Evolutionary conservation across 2,329 filamentous ascomycete species (phyloP), one percentile per base, ranked within the genome.

Genomic region (Decorospora gaudefroyi): DNA sequence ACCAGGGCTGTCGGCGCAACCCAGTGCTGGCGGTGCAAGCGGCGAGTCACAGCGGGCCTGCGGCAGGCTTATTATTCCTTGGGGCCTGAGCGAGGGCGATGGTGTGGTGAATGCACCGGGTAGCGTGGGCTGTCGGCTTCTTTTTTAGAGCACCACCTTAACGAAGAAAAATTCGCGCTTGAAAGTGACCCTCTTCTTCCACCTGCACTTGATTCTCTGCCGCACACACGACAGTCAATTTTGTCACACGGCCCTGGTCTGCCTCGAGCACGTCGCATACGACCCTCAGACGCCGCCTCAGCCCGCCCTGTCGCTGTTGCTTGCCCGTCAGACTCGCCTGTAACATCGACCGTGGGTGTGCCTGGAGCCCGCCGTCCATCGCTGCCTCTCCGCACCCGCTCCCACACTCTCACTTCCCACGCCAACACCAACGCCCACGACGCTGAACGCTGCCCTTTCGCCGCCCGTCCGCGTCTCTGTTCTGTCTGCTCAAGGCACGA

Each of bases 151-250:
- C 50, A 53, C 50, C 53, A 50, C 40, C 44, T 41, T 44, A 36
- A 49, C 29, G 39, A 42, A 42, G 36, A 53, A 57, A 57, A 53
- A 49, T 55, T 53, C 43, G 51, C 49, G 47, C 50, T 53, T 51
- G 42, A 53, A 13, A 53, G 43, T 52, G 46, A 57, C 52, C 41
- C 51, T 46, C 49, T 53, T 52, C 50, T 51, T 55, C 53, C 51
- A 54, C 54, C 56, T 57, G 47, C 57, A 51, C 61, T 58, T 58
- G 51, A 53, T 46, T 51, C 49, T 34, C 53, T n/a, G n/a, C 55
- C 59, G 51, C 58, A 65, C 64, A 66, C 64, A 65, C 61, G 62
- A 65, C 57, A 44, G 48, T 49, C 59, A 66, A 66, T 64, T 57
- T 62, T 67, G 54, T 53, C 59, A 39, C 35, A 46, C 52, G 57